A percentile compares a stretch with the other conserved stretches of the same genome.
phyloP scores from a whole-genome alignment of 2,329 filamentous ascomycete genomes.

The Reticulascus tulasneorum region DNA sequence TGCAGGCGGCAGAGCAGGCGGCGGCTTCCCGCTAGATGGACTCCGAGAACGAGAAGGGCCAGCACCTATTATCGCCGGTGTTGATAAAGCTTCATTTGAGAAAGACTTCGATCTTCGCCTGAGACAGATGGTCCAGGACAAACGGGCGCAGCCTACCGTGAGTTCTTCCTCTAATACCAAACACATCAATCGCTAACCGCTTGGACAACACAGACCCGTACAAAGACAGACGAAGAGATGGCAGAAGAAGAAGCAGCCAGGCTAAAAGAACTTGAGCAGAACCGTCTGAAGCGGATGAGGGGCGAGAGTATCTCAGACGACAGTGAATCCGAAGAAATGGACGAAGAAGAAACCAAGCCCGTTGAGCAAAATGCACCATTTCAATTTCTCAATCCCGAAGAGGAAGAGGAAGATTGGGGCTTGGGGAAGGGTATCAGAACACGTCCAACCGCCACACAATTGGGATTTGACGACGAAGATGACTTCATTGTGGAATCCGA shows the following conservation, averaged over 20 bases:
- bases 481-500: slow-evolving; percentile 90
- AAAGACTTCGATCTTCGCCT: slow-evolving; percentile 85
- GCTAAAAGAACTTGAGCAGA: slow-evolving; percentile 77
- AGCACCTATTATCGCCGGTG: slow-evolving; percentile 37
- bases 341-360: slow-evolving; percentile 28
- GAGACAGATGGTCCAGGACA: slow-evolving; percentile 78
- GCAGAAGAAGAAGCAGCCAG: slow-evolving; percentile 71
- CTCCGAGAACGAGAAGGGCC: too few species aligned
- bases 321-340: slow-evolving; percentile 50
- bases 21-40: too few species aligned
- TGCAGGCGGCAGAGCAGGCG: slow-evolving; percentile 36
- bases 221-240: slow-evolving; percentile 87
- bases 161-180: too few species aligned
- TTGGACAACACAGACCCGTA: too few species aligned
- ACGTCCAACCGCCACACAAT: slow-evolving; percentile 52
- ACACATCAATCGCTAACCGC: too few species aligned
- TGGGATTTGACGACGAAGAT: slow-evolving; percentile 88
- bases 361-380: slow-evolving; percentile 26
- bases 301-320: slow-evolving; percentile 70
- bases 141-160: slow-evolving; percentile 78
- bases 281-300: slow-evolving; percentile 79
- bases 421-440: slow-evolving; percentile 55
- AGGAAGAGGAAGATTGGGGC: slow-evolving; percentile 55
- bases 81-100: slow-evolving; percentile 67
- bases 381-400: slow-evolving; percentile 25